These are phyloP conservation scores for Saccharomyces hybrid DNA, from an alignment of 1,139 yeast genomes.

Conservation along the genomic window DNA sequence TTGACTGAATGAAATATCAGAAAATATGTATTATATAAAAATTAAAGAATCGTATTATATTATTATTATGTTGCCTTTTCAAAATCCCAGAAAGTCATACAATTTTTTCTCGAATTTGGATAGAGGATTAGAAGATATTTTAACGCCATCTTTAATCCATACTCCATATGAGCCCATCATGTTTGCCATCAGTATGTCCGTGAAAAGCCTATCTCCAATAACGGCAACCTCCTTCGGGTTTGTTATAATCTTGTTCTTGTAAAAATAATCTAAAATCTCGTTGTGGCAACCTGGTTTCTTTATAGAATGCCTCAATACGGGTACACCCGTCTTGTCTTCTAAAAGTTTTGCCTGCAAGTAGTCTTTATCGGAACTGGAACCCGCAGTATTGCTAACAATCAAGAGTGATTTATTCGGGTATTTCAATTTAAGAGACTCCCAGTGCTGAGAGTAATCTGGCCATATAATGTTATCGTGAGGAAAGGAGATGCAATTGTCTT, in stretches of 20 bases:
- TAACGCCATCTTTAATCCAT: slow-evolving; percentile 77
- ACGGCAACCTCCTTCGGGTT: slow-evolving; percentile 65
- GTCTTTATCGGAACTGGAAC: slow-evolving; percentile 66
- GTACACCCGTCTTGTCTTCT: slow-evolving; percentile 63
- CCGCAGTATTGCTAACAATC: slow-evolving; percentile 91
- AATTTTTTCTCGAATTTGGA: slow-evolving; percentile 21
- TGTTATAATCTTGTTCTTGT: slow-evolving; percentile 38
- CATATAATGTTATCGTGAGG: slow-evolving; percentile 77
- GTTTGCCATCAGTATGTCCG: slow-evolving; percentile 91
- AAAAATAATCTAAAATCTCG: slow-evolving; percentile 60
- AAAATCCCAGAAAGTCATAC: slow-evolving; percentile 5
- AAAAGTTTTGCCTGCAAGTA: slow-evolving; percentile 57
- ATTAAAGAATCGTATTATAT: not conserved
- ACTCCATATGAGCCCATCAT: slow-evolving; percentile 83
- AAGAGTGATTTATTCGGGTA: slow-evolving; percentile 64
- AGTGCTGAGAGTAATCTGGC: slow-evolving; percentile 59
- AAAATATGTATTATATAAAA: not conserved
- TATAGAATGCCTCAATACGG: slow-evolving; percentile 66
- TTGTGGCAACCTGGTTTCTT: slow-evolving; percentile 86
- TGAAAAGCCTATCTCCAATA: slow-evolving; percentile 83
- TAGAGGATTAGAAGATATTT: slow-evolving; percentile 17
- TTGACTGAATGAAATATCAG: too few relatives aligned
- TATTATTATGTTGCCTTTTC: not conserved
- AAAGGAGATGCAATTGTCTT: slow-evolving; percentile 89
- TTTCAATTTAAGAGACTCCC: slow-evolving; percentile 46